These are phyloP conservation scores for Bacidia rubella DNA, from an alignment of 495 filamentous ascomycete genomes.

Conservation along the genomic window DNA sequence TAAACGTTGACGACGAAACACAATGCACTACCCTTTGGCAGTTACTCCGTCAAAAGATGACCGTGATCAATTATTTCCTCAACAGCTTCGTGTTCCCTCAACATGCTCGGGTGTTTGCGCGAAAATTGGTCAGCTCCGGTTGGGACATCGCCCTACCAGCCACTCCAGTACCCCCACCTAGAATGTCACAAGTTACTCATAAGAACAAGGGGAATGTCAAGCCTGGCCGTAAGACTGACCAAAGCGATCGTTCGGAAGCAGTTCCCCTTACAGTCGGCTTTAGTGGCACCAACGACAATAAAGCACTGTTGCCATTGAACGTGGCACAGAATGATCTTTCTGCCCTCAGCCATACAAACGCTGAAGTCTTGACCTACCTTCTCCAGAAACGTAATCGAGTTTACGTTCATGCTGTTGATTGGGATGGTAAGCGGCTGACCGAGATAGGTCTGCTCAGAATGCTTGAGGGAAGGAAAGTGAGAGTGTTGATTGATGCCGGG, in stretches of 20 bases:
- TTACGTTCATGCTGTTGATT: constrained; percentile 16
- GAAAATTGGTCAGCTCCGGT: constrained; percentile 53
- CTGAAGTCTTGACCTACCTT: constrained; percentile 44
- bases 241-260: constrained; percentile 22
- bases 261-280: constrained; percentile 47
- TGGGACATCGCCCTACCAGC: constrained; percentile 42
- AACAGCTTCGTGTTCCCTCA: constrained; percentile 48
- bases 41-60: constrained; percentile 6
- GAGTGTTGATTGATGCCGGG: constrained; percentile 60
- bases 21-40: constrained; percentile 22
- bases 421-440: not conserved
- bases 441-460: constrained; percentile 1
- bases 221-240: not conserved
- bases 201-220: not conserved
- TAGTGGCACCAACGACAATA: constrained; percentile 60
- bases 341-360: constrained; percentile 48
- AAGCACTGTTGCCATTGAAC: constrained; percentile 39
- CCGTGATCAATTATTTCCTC: constrained; percentile 48
- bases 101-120: constrained; percentile 48
- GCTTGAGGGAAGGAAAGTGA: constrained; percentile 9
- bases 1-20: constrained; percentile 45
- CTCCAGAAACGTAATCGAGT: constrained; percentile 39
- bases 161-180: not conserved
- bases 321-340: constrained; percentile 43
- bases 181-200: not conserved